Base-by-base conservation (phyloP, 78 protist genomes). In the Dictyostelium brefeldianum region DNA sequence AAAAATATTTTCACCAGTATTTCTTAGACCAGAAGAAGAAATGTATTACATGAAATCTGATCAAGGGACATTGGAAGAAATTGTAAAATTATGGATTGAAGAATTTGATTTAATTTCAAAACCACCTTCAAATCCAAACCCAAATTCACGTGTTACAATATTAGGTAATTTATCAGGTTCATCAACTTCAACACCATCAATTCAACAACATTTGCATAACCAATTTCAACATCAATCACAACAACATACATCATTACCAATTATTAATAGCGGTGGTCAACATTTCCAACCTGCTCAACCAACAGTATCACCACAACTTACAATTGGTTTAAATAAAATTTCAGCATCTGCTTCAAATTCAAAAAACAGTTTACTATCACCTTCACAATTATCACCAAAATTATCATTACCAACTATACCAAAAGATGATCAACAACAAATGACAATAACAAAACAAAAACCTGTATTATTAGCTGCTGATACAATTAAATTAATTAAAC, bases 21-120 rank as follows among this genome's bases (percentile, higher is more conserved):
- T 87, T 71, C 36, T 87, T 1, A 41, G 93, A 62, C 93, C 93
- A 7, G 93, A 50, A 17, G 93, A 87, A n/a, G 84, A 87, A 22
- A 87, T 87, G 93, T 87, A 87, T 50, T 87, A 87, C 54, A 77
- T 78, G 93, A 87, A 87, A 77, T 50, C 64, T 1, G 93, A 87
- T 87, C 50, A 70, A 46, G 3, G n/a, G 0, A 77, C 80, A 6
- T 50, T 67, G 1, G 93, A 87, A 9, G 93, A 87, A 14, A 87
- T 87, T 20, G 71, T 87, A n/a, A 75, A 74, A 50, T 53, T 87
- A 11, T 87, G 93, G 93, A 87, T 87, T 27, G 93, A 87, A 47
- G 93, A 87, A 15, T 87, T 46, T 62, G 93, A 87, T 20, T 17
- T 15, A 10, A 78, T 87, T 47, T 71, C 93, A 67, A 87, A 77